These are phyloP conservation scores for Wickerhamomyces xylosicus DNA, from an alignment of 805 yeast species.

Conservation along the genomic window DNA sequence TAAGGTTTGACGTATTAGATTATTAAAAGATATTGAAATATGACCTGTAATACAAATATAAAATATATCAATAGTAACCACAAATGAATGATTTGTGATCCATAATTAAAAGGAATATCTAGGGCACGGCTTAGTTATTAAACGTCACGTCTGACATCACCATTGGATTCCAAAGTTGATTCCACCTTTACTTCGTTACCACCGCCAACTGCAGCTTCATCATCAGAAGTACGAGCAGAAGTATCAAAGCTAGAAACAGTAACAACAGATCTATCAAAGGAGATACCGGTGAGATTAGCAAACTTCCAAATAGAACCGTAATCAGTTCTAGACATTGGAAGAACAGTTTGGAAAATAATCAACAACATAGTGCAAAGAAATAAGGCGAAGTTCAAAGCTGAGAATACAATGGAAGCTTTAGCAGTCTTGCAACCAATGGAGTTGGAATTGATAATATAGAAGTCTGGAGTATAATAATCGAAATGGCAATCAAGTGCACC, in stretches of 20 bases:
- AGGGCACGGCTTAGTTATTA: too few species aligned
- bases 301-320: not conserved
- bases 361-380: conserved; percentile 7
- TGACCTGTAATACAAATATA: too few species aligned
- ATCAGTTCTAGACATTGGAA: conserved; percentile 1
- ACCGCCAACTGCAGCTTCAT: conserved; percentile 1
- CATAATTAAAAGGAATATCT: too few species aligned
- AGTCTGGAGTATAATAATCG: not conserved
- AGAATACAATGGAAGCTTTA: conserved; percentile 15
- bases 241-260: not conserved
- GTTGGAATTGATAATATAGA: not conserved
- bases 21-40: too few species aligned
- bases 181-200: not conserved
- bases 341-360: conserved; percentile 5
- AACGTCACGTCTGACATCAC: too few species aligned
- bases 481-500: conserved; percentile 7
- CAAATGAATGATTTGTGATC: too few species aligned
- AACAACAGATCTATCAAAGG: not conserved
- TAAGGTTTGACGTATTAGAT: too few species aligned
- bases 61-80: too few species aligned
- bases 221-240: conserved; percentile 1
- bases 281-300: not conserved
- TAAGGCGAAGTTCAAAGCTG: conserved; percentile 9
- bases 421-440: conserved; percentile 7
- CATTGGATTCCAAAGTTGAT: too few species aligned